Percentiles rank a stretch among this genome's conserved stretches.
Conservation (phyloP, 352 stramenopile genomes). For the Phytophthora capsici region DNA sequence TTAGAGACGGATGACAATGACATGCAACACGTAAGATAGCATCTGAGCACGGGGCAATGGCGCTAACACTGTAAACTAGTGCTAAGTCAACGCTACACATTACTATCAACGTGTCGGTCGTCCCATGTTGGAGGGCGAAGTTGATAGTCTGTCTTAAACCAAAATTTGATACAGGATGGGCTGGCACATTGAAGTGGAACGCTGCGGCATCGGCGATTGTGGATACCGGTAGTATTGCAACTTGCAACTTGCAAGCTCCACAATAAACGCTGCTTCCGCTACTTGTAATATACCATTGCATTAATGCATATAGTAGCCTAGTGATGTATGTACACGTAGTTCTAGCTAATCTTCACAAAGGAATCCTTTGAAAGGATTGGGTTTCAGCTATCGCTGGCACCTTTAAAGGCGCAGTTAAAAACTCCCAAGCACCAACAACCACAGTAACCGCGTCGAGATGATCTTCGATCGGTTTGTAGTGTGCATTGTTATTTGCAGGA, state of each 20-base stretch:
- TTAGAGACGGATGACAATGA: no score
- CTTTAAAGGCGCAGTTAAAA: neutral
- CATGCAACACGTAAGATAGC: neutral
- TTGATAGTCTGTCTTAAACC: slow-evolving; percentile 1
- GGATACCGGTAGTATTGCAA: slow-evolving; percentile 5
- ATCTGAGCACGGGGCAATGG: no score
- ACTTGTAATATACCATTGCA: no score
- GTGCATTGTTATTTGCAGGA: slow-evolving; percentile 2
- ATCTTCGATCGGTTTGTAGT: neutral
- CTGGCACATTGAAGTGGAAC: slow-evolving; percentile 7
- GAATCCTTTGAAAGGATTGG: no score
- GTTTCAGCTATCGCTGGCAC: no score
- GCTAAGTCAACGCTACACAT: no score
- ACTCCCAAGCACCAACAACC: neutral
- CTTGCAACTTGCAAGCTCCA: no score
- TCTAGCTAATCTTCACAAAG: no score
- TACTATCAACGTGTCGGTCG: neutral
- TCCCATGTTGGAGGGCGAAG: neutral
- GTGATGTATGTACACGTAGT: no score
- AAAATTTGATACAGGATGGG: slow-evolving; percentile 1
- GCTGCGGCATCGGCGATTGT: neutral
- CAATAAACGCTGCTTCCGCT: no score
- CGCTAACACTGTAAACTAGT: no score
- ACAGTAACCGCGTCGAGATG: neutral
- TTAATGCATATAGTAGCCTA: no score